phyloP scores from a whole-genome alignment of 768 basidiomycete genomes.

The Podaxis rugospora region DNA sequence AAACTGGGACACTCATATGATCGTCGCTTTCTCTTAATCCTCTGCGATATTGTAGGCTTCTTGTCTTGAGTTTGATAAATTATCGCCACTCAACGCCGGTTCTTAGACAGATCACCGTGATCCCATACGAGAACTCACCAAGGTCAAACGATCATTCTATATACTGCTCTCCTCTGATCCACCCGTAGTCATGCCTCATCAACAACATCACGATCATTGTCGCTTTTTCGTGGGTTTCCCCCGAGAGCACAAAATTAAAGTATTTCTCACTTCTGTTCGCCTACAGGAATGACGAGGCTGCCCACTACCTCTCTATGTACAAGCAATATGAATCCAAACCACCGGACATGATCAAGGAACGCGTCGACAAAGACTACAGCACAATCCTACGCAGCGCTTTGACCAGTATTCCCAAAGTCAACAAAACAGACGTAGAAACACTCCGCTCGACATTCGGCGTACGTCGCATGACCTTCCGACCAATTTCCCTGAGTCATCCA shows the following conservation, averaged over 20 bases:
- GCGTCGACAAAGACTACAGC: constrained; percentile 83
- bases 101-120: constrained; percentile 85
- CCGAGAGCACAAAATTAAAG: background rate
- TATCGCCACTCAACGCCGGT: background rate
- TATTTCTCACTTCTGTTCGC: constrained; percentile 2
- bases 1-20: constrained; percentile 79
- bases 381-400: constrained; percentile 78
- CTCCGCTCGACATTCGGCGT: constrained; percentile 90
- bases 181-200: constrained; percentile 68
- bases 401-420: constrained; percentile 89
- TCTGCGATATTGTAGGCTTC: constrained; percentile 85
- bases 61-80: background rate
- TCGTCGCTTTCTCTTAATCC: constrained; percentile 78
- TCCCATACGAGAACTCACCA: constrained; percentile 88
- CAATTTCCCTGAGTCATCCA: background rate
- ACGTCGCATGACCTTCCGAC: constrained; percentile 23
- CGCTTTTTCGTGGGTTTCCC: constrained; percentile 62
- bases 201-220: constrained; percentile 92
- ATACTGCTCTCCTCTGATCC: constrained; percentile 1
- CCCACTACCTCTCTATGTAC: constrained; percentile 84
- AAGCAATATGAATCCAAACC: constrained; percentile 94
- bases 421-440: constrained; percentile 96
- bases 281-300: constrained; percentile 82
- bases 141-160: constrained; percentile 35
- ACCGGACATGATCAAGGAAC: constrained; percentile 92